Conservation (phyloP, 805 yeast species). For the Candida taoyuanica region DNA sequence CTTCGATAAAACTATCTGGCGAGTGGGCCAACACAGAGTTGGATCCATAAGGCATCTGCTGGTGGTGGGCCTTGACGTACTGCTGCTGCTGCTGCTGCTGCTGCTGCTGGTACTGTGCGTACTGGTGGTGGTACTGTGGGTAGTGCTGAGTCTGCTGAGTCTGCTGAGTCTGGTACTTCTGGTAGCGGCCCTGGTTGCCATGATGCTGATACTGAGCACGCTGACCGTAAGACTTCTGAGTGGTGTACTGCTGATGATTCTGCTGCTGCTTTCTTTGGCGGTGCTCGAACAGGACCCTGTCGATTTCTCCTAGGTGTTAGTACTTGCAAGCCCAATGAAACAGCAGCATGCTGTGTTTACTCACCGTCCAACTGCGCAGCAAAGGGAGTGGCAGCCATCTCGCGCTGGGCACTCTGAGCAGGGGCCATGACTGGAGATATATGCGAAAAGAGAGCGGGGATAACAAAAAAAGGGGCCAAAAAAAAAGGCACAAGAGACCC, state of each 20-base stretch:
- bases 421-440: background rate
- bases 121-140: background rate
- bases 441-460: no score
- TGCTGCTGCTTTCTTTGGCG: conserved; percentile 20
- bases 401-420: conserved; percentile 9
- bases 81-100: conserved; percentile 1
- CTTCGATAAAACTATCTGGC: conserved; percentile 22
- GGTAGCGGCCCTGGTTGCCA: no score
- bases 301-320: conserved; percentile 20
- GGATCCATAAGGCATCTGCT: no score
- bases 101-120: background rate
- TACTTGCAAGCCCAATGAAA: no score
- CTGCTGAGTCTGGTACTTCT: no score
- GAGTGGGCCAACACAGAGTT: conserved; percentile 15
- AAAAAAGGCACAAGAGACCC: no score
- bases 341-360: no score
- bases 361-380: background rate
- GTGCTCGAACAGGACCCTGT: conserved; percentile 24
- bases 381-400: conserved; percentile 1
- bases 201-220: no score
- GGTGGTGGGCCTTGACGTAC: no score
- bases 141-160: background rate
- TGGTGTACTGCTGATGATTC: conserved; percentile 1
- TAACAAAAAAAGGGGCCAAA: no score
- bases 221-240: no score